phyloP scores from a whole-genome alignment of 805 yeast genomes.

The Blastobotrys muscicola region DNA sequence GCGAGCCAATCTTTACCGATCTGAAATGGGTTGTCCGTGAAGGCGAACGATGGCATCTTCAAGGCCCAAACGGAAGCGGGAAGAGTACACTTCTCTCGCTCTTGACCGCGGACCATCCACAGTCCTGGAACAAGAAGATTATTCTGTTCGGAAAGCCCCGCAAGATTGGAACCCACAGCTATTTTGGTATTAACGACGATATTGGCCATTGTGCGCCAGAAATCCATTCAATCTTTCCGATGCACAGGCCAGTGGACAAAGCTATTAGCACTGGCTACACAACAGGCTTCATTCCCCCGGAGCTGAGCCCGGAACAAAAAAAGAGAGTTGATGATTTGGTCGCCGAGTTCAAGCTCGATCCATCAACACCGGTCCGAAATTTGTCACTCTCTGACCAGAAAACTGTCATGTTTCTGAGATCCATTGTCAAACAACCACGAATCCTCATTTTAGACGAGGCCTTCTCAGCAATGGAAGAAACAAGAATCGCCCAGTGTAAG shows the following conservation, averaged over 20 bases:
- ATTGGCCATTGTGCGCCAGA: slow-evolving; percentile 92
- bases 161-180: slow-evolving; percentile 63
- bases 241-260: slow-evolving; percentile 40
- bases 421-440: slow-evolving; percentile 68
- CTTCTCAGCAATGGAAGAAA: slow-evolving; percentile 77
- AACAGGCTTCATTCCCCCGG: slow-evolving; percentile 54
- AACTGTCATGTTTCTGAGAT: slow-evolving; percentile 61
- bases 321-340: slow-evolving; percentile 37
- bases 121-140: slow-evolving; percentile 76
- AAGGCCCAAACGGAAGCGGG: slow-evolving; percentile 89
- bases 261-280: slow-evolving; percentile 65
- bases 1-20: slow-evolving; percentile 46
- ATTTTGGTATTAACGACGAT: slow-evolving; percentile 65
- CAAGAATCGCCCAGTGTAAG: slow-evolving; percentile 47
- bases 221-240: slow-evolving; percentile 77
- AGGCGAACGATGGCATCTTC: slow-evolving; percentile 81
- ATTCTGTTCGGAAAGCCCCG: slow-evolving; percentile 57
- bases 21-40: slow-evolving; percentile 55
- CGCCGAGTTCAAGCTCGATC: slow-evolving; percentile 37
- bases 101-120: slow-evolving; percentile 92
- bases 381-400: slow-evolving; percentile 69
- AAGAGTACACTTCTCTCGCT: slow-evolving; percentile 80
- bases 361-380: slow-evolving; percentile 39
- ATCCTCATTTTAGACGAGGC: slow-evolving; percentile 86
- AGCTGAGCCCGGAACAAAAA: slow-evolving; percentile 31